phyloP scores from a whole-genome alignment of 108 stramenopile genomes.

The Cyclotella baltica region DNA sequence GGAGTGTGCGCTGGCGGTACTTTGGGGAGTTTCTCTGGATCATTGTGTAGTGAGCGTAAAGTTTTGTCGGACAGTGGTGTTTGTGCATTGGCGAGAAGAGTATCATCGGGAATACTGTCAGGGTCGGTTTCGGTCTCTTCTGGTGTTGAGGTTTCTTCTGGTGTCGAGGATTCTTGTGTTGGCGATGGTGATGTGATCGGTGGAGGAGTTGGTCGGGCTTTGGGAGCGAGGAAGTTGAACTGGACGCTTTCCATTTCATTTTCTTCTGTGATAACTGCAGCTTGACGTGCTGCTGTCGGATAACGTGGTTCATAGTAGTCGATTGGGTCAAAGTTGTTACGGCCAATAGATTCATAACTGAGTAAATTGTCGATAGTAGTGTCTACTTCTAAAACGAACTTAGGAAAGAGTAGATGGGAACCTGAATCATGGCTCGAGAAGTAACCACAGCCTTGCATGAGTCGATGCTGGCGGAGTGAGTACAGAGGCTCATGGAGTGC shows the following conservation, averaged over 20 bases:
- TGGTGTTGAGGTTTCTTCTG: background rate
- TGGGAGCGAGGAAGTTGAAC: background rate
- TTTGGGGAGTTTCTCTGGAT: background rate
- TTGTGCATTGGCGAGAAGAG: background rate
- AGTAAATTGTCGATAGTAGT: conserved; percentile 4
- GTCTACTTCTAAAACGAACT: background rate
- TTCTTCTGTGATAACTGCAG: background rate
- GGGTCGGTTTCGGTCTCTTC: background rate
- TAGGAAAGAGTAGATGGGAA: conserved; percentile 15
- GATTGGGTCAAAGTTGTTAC: background rate
- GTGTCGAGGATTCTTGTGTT: background rate
- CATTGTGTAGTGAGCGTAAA: conserved; percentile 2
- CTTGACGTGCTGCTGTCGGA: background rate
- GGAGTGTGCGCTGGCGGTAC: conserved; percentile 3
- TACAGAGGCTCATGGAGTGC: conserved; percentile 26
- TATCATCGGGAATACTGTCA: background rate
- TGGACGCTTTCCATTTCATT: background rate
- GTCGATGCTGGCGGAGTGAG: conserved; percentile 8
- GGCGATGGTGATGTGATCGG: background rate
- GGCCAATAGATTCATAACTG: conserved; percentile 1
- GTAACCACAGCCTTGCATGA: conserved; percentile 18
- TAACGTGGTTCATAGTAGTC: conserved; percentile 7
- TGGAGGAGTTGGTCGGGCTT: background rate
- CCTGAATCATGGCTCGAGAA: conserved; percentile 1
- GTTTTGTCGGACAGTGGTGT: background rate